These are phyloP conservation scores for Waltergamsia citrina DNA, from an alignment of 2,329 filamentous ascomycete species.

Conservation along the genomic window DNA sequence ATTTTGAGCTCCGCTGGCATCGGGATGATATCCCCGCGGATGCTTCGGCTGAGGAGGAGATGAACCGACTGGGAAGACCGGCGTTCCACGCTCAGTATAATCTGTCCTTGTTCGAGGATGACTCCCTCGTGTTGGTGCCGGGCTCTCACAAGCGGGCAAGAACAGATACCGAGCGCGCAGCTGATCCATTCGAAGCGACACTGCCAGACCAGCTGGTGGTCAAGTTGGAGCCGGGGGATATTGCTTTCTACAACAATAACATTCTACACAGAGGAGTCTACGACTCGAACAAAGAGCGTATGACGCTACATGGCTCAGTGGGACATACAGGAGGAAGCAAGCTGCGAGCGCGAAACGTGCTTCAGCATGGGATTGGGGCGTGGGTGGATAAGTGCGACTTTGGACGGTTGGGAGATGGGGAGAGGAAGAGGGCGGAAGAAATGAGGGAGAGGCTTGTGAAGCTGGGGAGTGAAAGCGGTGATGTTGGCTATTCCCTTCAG, in stretches of 20 bases:
- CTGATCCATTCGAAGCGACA: slow-evolving; percentile 51
- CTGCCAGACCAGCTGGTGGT: slow-evolving; percentile 60
- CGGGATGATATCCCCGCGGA: slow-evolving; percentile 69
- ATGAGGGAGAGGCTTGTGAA: slow-evolving; percentile 56
- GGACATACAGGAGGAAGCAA: slow-evolving; percentile 47
- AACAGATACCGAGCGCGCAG: slow-evolving; percentile 59
- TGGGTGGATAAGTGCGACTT: slow-evolving; percentile 57
- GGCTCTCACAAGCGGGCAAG: slow-evolving; percentile 64
- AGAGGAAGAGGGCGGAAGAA: slow-evolving; percentile 41
- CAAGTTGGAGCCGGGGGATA: slow-evolving; percentile 61
- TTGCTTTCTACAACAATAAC: slow-evolving; percentile 86
- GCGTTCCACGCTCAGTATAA: slow-evolving; percentile 83
- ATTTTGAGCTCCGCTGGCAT: slow-evolving; percentile 77
- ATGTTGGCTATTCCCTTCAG: slow-evolving; percentile 54
- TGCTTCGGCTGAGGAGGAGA: slow-evolving; percentile 58
- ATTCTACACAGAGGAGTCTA: slow-evolving; percentile 71
- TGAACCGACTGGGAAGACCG: slow-evolving; percentile 45
- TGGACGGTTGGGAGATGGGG: slow-evolving; percentile 29
- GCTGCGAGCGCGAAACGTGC: slow-evolving; percentile 57
- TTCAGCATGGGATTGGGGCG: slow-evolving; percentile 63
- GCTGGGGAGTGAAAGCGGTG: slow-evolving; percentile 49
- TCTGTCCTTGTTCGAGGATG: slow-evolving; percentile 67
- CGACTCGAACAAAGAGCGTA: slow-evolving; percentile 44
- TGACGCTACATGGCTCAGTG: slow-evolving; percentile 66
- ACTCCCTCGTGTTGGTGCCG: slow-evolving; percentile 65